Base-by-base conservation (phyloP, 2,329 filamentous ascomycete species). In the Aspergillus sp. region DNA sequence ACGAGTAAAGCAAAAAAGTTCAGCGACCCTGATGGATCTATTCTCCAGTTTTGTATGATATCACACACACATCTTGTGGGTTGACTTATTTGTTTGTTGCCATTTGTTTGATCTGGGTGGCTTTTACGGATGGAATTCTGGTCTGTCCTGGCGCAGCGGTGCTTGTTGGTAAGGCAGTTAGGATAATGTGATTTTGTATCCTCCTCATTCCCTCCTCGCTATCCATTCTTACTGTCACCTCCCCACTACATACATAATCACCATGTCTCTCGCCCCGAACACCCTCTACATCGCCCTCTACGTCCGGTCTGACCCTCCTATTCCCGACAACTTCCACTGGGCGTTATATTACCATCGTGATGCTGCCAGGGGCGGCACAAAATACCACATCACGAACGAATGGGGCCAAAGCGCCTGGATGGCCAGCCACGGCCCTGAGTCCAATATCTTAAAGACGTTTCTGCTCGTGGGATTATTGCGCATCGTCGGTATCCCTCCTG, bases 1-100 rank as follows among this genome's bases (percentile, higher is more conserved):
- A 87, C 79, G 66, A 64, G 23, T 71, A 66, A 64, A 57, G 19
- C n/a, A 54, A 14, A 62, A 58, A 61, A 58, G 45, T 59, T 57
- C 46, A 45, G 20, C 31, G 38, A 38, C 50, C 50, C 54, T 53
- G 53, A 64, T 55, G 59, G 50, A 60, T 62, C 53, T 41, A 55
- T 51, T 61, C 58, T 49, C 50, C 50, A 48, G 57, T 61, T 66
- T 63, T 75, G 72, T 75, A 75, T 74, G 71, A 75, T 76, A 74
- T 72, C 68, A 71, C 64, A 71, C 60, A 63, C 63, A 42, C 17
- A 42, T 42, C 40, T 42, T 67, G 56, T 60, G 54, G 53, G 58
- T 62, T 60, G 48, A 61, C 57, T 61, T 64, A 62, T 60, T 65
- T 57, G 55, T 57, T 60, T 57, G 54, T 62, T 65, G 59, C 63